Evolutionary conservation across 2,329 filamentous ascomycete species (phyloP).

Genomic region (Capronia coronata): DNA sequence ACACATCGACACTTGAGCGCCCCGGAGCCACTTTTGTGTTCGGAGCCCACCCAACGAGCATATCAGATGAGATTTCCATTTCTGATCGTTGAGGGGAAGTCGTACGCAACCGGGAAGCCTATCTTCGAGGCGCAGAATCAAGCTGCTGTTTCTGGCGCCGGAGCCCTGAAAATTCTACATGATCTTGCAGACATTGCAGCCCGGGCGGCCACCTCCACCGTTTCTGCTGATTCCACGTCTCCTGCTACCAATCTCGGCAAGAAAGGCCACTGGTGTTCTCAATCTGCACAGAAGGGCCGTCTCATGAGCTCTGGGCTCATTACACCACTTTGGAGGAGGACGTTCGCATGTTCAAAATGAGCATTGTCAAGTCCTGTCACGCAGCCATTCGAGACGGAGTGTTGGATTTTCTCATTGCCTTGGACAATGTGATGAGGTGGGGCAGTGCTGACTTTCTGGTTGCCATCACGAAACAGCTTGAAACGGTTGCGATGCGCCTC

Average conservation of each 20-base stretch:
- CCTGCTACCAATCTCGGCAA: no score
- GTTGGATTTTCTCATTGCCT: no score
- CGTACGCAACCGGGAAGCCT: constrained; percentile 19
- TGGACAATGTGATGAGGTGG: no score
- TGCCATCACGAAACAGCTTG: no score
- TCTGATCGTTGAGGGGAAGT: constrained; percentile 19
- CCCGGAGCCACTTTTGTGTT: not conserved
- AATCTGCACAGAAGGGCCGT: constrained; percentile 27
- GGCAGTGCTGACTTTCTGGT: no score
- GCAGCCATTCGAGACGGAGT: no score
- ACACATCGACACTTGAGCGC: no score
- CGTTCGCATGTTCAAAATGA: not conserved
- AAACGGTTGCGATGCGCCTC: no score
- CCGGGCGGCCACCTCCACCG: no score
- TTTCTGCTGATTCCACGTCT: no score
- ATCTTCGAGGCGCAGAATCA: constrained; percentile 24
- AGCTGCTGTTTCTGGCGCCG: constrained; percentile 19
- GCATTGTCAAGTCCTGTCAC: no score
- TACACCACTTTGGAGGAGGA: constrained; percentile 9
- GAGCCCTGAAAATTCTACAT: constrained; percentile 3
- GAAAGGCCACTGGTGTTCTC: constrained; percentile 27
- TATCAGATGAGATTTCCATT: constrained; percentile 17
- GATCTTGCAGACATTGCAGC: not conserved
- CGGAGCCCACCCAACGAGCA: not conserved
- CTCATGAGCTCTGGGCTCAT: constrained; percentile 28